Evolutionary conservation across 164 flowering plant species (phyloP).

Genomic region (Cinnamomum micranthum): DNA sequence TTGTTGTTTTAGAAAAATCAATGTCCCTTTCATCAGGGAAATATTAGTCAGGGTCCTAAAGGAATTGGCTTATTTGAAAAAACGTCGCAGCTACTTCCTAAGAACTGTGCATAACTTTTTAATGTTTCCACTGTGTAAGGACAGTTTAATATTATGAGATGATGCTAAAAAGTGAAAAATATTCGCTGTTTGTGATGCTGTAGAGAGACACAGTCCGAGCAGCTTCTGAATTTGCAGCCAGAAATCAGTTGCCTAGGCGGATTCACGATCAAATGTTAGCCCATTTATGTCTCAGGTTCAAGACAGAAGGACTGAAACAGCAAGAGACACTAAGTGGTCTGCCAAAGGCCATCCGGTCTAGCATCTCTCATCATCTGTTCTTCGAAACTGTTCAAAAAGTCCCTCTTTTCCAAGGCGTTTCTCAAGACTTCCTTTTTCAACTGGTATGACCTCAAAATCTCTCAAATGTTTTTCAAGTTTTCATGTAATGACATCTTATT

Average conservation of each 20-base stretch:
- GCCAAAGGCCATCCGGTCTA: slow-evolving; percentile 88
- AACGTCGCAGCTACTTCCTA: not conserved
- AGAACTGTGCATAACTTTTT: not conserved
- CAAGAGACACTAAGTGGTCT: slow-evolving; percentile 69
- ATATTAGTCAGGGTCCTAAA: not conserved
- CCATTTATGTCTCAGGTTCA: slow-evolving; percentile 84
- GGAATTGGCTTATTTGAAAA: not conserved
- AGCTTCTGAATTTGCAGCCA: slow-evolving; percentile 69
- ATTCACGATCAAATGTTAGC: slow-evolving; percentile 84
- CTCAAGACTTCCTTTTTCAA: slow-evolving; percentile 82
- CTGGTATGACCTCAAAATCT: slow-evolving; percentile 44
- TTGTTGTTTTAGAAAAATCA: not conserved
- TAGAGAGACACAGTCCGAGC: slow-evolving; percentile 79
- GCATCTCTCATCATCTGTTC: slow-evolving; percentile 76
- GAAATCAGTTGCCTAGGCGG: slow-evolving; percentile 64
- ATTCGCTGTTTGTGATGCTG: slow-evolving; percentile 15
- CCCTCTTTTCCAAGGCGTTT: slow-evolving; percentile 78
- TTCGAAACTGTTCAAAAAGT: slow-evolving; percentile 60
- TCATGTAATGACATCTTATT: not conserved
- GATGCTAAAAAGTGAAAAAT: not conserved
- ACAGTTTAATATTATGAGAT: not conserved
- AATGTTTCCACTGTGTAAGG: not conserved
- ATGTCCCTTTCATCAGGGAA: not conserved
- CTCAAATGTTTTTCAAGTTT: not conserved
- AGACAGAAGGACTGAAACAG: slow-evolving; percentile 82